A percentile compares a stretch with the other conserved stretches of the same genome.
Evolutionary conservation across 2,329 filamentous ascomycete species (phyloP).

Genomic region (Penicillium sp.): DNA sequence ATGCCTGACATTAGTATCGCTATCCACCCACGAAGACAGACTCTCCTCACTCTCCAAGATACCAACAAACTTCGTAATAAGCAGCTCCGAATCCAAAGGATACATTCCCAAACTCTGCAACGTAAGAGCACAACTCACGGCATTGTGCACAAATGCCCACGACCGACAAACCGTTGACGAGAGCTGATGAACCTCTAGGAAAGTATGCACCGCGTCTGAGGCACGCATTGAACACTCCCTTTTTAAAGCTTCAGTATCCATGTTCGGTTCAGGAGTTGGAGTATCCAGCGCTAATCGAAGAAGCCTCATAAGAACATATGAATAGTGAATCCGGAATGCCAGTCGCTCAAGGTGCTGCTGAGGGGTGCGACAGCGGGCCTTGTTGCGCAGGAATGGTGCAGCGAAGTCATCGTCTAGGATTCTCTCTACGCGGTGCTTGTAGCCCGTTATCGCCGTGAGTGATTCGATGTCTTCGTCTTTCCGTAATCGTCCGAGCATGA

Average conservation of each 20-base stretch:
- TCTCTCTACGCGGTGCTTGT: not conserved
- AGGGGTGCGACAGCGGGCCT: conserved; percentile 13
- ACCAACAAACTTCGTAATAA: conserved; percentile 2
- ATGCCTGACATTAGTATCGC: conserved; percentile 20
- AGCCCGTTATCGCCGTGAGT: not conserved
- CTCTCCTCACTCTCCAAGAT: conserved; percentile 19
- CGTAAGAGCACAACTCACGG: conserved; percentile 22
- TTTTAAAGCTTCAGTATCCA: not conserved
- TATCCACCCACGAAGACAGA: conserved; percentile 19
- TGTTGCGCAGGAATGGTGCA: conserved; percentile 14
- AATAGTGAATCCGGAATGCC: not conserved
- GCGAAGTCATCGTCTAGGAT: not conserved
- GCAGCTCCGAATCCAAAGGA: not conserved
- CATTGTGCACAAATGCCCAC: conserved; percentile 25
- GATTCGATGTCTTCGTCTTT: not conserved
- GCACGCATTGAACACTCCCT: not conserved
- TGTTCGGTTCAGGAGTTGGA: not conserved
- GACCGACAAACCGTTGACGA: conserved; percentile 17
- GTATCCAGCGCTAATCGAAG: not conserved
- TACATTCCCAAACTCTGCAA: conserved; percentile 3
- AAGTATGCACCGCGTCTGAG: conserved; percentile 6
- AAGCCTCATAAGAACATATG: not conserved
- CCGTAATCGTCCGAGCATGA: not conserved
- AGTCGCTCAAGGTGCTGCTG: conserved; percentile 6
- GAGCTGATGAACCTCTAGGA: conserved; percentile 19